A percentile compares a stretch with the other conserved stretches of the same genome.
Evolutionary conservation across 2,329 filamentous ascomycete species (phyloP).

Genomic region (Microcyclospora pomicola): DNA sequence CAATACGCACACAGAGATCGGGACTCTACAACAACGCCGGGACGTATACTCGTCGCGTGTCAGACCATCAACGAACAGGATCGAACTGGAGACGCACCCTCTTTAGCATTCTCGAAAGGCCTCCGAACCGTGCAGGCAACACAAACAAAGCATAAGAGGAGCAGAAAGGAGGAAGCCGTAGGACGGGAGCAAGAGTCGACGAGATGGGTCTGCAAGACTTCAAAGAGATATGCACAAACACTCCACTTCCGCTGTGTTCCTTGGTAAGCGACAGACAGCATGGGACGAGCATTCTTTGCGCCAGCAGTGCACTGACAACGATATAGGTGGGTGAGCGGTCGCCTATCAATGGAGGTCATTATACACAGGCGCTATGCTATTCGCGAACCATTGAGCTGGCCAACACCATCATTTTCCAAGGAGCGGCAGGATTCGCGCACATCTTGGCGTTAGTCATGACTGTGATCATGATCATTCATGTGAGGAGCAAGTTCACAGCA

Average conservation of each 20-base stretch:
- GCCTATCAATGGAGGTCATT: slow-evolving; percentile 45
- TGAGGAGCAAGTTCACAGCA: slow-evolving; percentile 93
- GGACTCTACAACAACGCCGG: too few relatives aligned
- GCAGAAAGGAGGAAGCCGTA: too few relatives aligned
- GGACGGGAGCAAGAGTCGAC: too few relatives aligned
- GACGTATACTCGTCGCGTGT: too few relatives aligned
- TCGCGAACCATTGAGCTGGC: slow-evolving; percentile 88
- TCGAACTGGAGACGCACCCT: too few relatives aligned
- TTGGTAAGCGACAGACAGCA: slow-evolving; percentile 28
- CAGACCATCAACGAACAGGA: too few relatives aligned
- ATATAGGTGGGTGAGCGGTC: slow-evolving; percentile 52
- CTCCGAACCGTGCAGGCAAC: too few relatives aligned
- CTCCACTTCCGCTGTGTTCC: slow-evolving; percentile 74
- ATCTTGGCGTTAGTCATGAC: slow-evolving; percentile 86
- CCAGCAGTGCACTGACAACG: too few relatives aligned
- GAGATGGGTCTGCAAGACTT: slow-evolving; percentile 84
- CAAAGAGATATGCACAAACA: slow-evolving; percentile 68
- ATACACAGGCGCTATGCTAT: slow-evolving; percentile 83
- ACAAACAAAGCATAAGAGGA: too few relatives aligned
- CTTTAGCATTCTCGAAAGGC: too few relatives aligned
- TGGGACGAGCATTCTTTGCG: too few relatives aligned
- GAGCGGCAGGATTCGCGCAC: slow-evolving; percentile 80
- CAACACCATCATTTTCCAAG: slow-evolving; percentile 97
- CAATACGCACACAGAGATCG: too few relatives aligned
- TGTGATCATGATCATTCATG: slow-evolving; percentile 92